phyloP scores from a whole-genome alignment of 2,329 filamentous ascomycete genomes.

The Podosphaera aphanis region DNA sequence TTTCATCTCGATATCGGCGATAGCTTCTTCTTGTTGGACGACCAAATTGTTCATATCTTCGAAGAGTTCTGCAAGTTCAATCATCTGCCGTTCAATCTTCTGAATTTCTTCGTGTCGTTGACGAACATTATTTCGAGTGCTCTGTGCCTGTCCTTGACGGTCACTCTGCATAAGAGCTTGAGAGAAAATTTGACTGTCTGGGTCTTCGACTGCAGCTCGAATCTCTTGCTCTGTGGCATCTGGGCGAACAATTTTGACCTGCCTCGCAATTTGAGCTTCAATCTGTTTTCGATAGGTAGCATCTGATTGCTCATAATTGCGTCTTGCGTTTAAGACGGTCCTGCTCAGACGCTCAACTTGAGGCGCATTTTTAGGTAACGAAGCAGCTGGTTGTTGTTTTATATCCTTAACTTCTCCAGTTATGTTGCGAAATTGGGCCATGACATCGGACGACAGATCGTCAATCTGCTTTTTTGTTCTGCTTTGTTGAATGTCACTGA shows the following conservation, averaged over 20 bases:
- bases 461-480: slow-evolving; percentile 45
- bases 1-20: slow-evolving; percentile 65
- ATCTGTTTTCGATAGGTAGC: slow-evolving; percentile 57
- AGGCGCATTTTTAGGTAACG: slow-evolving; percentile 46
- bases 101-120: slow-evolving; percentile 68
- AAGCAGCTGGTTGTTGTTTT: slow-evolving; percentile 60
- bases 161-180: slow-evolving; percentile 66
- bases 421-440: slow-evolving; percentile 58
- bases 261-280: slow-evolving; percentile 63
- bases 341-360: slow-evolving; percentile 59
- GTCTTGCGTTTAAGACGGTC: slow-evolving; percentile 54
- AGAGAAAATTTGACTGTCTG: slow-evolving; percentile 55
- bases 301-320: slow-evolving; percentile 61
- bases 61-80: slow-evolving; percentile 70
- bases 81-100: slow-evolving; percentile 80
- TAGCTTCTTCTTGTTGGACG: slow-evolving; percentile 60
- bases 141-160: slow-evolving; percentile 58
- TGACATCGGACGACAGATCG: slow-evolving; percentile 51
- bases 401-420: slow-evolving; percentile 58
- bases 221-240: slow-evolving; percentile 63
- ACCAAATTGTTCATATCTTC: slow-evolving; percentile 71
- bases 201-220: slow-evolving; percentile 49
- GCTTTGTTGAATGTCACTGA: slow-evolving; percentile 39
- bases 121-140: slow-evolving; percentile 56
- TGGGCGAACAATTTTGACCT: slow-evolving; percentile 73